phyloP scores from a whole-genome alignment of 108 stramenopile genomes.

The Pseudonitzschia multiseries region DNA sequence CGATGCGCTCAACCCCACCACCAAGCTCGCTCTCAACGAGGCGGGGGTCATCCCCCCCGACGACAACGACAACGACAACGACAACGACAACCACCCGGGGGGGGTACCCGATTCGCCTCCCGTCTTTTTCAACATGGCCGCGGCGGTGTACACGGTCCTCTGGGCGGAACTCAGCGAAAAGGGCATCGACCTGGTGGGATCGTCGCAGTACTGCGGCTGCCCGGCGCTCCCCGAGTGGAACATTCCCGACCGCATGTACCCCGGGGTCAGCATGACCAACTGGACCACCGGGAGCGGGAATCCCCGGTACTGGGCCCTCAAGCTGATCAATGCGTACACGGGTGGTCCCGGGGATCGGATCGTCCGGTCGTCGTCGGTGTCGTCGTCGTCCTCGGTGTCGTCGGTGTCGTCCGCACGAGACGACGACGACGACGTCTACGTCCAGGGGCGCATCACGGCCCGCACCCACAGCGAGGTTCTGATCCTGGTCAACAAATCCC shows the following conservation, averaged over 20 bases:
- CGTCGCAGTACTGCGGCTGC: constrained; percentile 14
- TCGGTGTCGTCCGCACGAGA: not conserved
- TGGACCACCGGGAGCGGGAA: constrained; percentile 17
- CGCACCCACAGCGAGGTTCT: not conserved
- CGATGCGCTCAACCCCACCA: constrained; percentile 1
- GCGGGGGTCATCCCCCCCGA: constrained; percentile 2
- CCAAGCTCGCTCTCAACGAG: constrained; percentile 5
- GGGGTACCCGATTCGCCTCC: not conserved
- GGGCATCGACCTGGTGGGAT: constrained; percentile 8
- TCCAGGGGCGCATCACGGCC: not conserved
- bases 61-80: too few species aligned
- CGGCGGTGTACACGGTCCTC: not conserved
- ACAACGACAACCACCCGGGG: too few species aligned
- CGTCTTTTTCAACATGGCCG: constrained; percentile 1
- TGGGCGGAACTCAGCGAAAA: not conserved
- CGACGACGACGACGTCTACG: not conserved
- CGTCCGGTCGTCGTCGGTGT: not conserved
- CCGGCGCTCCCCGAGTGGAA: constrained; percentile 10
- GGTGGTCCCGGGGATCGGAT: constrained; percentile 5
- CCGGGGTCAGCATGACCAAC: constrained; percentile 22
- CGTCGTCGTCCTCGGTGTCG: not conserved
- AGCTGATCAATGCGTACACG: not conserved
- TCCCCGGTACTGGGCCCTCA: constrained; percentile 14
- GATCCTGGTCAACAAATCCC: constrained; percentile 6
- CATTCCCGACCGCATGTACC: constrained; percentile 10